Evolutionary conservation across 495 filamentous ascomycete species (phyloP), one percentile per base, ranked within the genome.

Genomic region (Penicillium turbatum): DNA sequence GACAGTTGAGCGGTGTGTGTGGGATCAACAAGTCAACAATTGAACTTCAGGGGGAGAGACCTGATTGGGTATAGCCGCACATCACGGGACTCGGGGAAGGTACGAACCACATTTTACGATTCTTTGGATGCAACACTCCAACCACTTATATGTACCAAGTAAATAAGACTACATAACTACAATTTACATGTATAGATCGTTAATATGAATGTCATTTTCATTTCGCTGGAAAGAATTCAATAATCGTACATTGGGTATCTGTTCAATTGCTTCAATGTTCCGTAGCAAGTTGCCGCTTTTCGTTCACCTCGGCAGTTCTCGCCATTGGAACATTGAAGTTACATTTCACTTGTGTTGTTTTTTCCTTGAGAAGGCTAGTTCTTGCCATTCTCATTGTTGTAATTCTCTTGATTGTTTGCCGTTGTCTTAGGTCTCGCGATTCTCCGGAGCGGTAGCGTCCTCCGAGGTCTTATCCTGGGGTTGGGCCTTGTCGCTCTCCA

Each of bases 401-500:
- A n/a, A n/a, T n/a, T n/a, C n/a, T n/a, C n/a, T n/a, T n/a, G n/a
- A n/a, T n/a, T n/a, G n/a, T n/a, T n/a, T n/a, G n/a, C n/a, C n/a
- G 39, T 26, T 41, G 21, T 44, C 27, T 4, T 44, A 17, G 44
- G 17, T 37, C 26, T 35, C 19, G 13, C 46, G 12, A 27, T 37
- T 39, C 30, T 36, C 30, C 30, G 6, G 30, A 4, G 27, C 31
- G 32, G 4, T 35, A 13, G 32, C 13, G 32, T 10, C 32, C 32
- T 13, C 13, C 24, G 12, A n/a, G n/a, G n/a, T 60, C 21, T 24
- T 24, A 4, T 49, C 64, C 39, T 66, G 66, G 3, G 52, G 55
- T 34, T 65, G 65, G 40, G 70, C 63, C 16, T 62, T 52, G 5
- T 62, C 65, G 34, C 67, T 68, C 57, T 84, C 81, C 35, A 84